These are phyloP conservation scores for Tubosaeta sp. DNA, from an alignment of 768 basidiomycete genomes.

Conservation along the genomic window DNA sequence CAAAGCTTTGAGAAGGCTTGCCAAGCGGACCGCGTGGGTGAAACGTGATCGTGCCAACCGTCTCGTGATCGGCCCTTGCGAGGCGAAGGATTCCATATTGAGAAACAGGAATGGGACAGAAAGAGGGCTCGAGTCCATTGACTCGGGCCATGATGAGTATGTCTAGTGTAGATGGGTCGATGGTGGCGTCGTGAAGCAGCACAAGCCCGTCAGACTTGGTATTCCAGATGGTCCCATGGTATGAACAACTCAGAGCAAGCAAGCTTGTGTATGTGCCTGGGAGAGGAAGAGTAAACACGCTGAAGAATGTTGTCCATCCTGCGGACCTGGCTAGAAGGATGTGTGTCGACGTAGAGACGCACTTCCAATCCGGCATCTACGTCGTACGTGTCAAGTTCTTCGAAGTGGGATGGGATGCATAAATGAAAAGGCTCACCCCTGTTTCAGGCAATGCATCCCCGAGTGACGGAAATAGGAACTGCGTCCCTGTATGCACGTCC, in stretches of 20 bases:
- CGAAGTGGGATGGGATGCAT: neutral
- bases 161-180: conserved; percentile 8
- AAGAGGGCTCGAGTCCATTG: no score
- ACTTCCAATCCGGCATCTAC: conserved; percentile 1
- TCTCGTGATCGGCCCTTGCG: neutral
- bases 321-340: conserved; percentile 5
- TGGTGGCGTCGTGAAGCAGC: conserved; percentile 12
- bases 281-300: conserved; percentile 12
- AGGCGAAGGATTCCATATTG: conserved; percentile 12
- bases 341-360: conserved; percentile 20
- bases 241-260: conserved; percentile 6
- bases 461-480: neutral
- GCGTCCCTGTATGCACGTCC: conserved; percentile 14
- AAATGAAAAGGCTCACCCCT: conserved; percentile 1
- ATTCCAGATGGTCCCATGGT: conserved; percentile 5
- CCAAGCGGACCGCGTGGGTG: neutral
- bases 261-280: neutral
- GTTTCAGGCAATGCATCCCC: neutral
- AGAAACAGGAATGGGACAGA: neutral
- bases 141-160: conserved; percentile 6
- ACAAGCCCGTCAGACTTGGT: neutral
- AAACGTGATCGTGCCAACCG: conserved; percentile 11
- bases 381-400: neutral
- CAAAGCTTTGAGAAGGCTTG: neutral
- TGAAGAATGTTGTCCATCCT: conserved; percentile 8